A percentile compares a stretch with the other conserved stretches of the same genome.
phyloP scores from a whole-genome alignment of 2,329 filamentous ascomycete species.

The Colletotrichum spaethianum region DNA sequence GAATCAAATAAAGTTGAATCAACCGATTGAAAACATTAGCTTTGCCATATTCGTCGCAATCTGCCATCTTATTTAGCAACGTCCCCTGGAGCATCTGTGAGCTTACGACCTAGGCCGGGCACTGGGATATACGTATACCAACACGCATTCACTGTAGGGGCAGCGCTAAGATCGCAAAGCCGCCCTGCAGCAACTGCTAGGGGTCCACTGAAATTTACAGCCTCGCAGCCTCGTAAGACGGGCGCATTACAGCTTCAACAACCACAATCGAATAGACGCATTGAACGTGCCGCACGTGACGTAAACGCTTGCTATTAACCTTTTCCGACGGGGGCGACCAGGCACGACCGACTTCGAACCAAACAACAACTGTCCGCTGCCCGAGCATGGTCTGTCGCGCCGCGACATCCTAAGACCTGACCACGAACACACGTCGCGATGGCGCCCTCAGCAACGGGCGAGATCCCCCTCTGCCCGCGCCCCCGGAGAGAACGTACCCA shows the following conservation, averaged over 20 bases:
- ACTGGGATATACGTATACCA: neutral
- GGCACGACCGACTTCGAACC: neutral
- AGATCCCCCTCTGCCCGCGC: conserved; percentile 55
- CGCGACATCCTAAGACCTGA: conserved; percentile 43
- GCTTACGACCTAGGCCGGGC: neutral
- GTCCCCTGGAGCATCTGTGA: too few relatives aligned
- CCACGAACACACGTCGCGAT: conserved; percentile 51
- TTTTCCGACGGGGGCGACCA: neutral
- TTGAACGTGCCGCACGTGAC: conserved; percentile 31
- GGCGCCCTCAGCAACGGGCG: conserved; percentile 68
- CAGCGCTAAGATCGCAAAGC: conserved; percentile 12
- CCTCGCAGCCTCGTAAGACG: conserved; percentile 53
- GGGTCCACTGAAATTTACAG: conserved; percentile 39
- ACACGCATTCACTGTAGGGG: neutral
- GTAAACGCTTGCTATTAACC: neutral
- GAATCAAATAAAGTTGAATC: neutral
- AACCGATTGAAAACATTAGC: neutral
- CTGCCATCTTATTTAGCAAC: too few relatives aligned
- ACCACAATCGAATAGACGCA: conserved; percentile 32
- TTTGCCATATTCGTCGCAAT: neutral
- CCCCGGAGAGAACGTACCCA: conserved; percentile 62
- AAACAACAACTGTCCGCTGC: conserved; percentile 7
- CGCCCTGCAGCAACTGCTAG: neutral
- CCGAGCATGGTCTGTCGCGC: conserved; percentile 40
- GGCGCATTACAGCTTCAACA: conserved; percentile 29